Percentiles rank a stretch among this genome's conserved stretches.
These are phyloP conservation scores for Ogataea wickerhamii DNA, from an alignment of 805 yeast genomes.

Conservation along the genomic window DNA sequence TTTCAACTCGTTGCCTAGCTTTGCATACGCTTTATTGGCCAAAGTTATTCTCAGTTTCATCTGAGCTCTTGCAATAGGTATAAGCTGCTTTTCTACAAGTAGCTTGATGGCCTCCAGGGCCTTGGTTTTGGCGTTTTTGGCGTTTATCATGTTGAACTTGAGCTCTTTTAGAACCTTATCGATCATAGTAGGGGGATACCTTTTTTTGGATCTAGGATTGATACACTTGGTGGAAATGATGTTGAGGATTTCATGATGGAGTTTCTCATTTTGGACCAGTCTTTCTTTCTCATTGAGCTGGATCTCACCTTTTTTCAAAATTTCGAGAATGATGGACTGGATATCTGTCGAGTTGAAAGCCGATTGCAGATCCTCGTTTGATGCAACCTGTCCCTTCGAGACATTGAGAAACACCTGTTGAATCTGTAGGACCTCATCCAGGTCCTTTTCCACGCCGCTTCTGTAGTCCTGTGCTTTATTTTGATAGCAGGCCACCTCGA, in stretches of 20 bases:
- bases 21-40: conserved; percentile 48
- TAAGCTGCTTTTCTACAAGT: conserved; percentile 71
- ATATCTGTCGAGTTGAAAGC: conserved; percentile 74
- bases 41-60: conserved; percentile 79
- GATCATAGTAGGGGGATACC: conserved; percentile 93
- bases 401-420: conserved; percentile 93
- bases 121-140: conserved; percentile 64
- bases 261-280: conserved; percentile 56
- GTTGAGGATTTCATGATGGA: conserved; percentile 68
- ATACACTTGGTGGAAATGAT: conserved; percentile 87
- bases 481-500: conserved; percentile 94
- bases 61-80: conserved; percentile 91
- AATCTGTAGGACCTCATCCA: conserved; percentile 93
- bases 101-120: conserved; percentile 88
- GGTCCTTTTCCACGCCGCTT: conserved; percentile 80
- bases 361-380: conserved; percentile 72
- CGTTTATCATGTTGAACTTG: conserved; percentile 71
- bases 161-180: conserved; percentile 77
- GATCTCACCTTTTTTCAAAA: conserved; percentile 86
- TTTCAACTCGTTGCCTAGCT: conserved; percentile 28
- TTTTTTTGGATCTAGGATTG: conserved; percentile 82
- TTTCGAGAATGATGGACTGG: conserved; percentile 74
- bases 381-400: conserved; percentile 90
- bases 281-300: conserved; percentile 94
- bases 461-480: conserved; percentile 97